phyloP scores from a whole-genome alignment of 2,329 filamentous ascomycete species.

The Aschersonia sp. region DNA sequence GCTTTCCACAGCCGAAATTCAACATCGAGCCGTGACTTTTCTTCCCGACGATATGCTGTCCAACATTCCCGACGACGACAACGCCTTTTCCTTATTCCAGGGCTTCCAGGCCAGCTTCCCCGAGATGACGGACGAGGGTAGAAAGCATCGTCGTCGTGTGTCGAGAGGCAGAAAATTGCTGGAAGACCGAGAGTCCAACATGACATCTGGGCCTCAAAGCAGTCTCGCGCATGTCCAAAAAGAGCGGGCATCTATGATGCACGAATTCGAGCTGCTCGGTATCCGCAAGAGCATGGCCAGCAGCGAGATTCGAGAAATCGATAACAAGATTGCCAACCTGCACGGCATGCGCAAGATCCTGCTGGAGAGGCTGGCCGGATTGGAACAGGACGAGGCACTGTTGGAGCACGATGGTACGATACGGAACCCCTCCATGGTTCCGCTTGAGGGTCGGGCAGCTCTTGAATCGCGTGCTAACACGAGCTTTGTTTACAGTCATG shows the following conservation, averaged over 20 bases:
- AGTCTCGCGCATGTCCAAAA: conserved; percentile 62
- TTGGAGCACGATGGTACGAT: conserved; percentile 73
- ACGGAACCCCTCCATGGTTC: no score
- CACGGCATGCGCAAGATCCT: conserved; percentile 88
- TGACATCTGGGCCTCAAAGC: conserved; percentile 42
- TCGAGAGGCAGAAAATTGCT: conserved; percentile 68
- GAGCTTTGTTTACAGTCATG: conserved; percentile 28
- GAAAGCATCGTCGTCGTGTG: conserved; percentile 55
- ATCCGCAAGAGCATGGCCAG: conserved; percentile 96
- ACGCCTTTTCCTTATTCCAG: conserved; percentile 86
- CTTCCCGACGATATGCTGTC: conserved; percentile 79
- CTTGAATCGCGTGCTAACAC: neutral
- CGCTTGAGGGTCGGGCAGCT: no score
- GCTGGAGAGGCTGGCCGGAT: conserved; percentile 65
- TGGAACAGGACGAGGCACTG: conserved; percentile 84
- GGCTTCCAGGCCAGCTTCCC: conserved; percentile 88
- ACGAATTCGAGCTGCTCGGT: conserved; percentile 79
- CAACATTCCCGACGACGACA: conserved; percentile 78
- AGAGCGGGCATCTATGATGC: conserved; percentile 66
- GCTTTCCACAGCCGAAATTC: conserved; percentile 82
- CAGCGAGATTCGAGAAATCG: conserved; percentile 89
- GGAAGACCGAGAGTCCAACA: conserved; percentile 37
- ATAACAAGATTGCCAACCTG: conserved; percentile 90
- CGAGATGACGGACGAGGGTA: conserved; percentile 51
- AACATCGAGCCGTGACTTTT: conserved; percentile 79